These are phyloP conservation scores for Castanea mollissima DNA, from an alignment of 306 rosid species.

Conservation along the genomic window DNA sequence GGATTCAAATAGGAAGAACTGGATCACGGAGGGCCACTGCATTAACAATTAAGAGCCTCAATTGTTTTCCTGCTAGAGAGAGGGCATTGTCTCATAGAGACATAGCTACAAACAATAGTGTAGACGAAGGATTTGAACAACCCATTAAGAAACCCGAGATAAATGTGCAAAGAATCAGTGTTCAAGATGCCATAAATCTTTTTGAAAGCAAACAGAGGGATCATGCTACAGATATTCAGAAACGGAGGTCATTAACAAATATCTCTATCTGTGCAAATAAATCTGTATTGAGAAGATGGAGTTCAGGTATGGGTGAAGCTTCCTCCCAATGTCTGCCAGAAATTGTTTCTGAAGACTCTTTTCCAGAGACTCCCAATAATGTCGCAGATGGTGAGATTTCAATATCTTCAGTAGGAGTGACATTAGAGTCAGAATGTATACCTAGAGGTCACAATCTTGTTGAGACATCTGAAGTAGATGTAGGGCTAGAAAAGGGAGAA, in stretches of 20 bases:
- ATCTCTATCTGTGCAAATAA: conserved; percentile 60
- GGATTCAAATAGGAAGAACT: conserved; percentile 83
- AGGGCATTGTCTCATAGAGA: conserved; percentile 49
- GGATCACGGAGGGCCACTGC: conserved; percentile 91
- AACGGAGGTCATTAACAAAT: conserved; percentile 62
- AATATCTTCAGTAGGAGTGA: conserved; percentile 34
- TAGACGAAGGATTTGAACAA: conserved; percentile 61
- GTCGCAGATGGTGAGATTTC: conserved; percentile 29
- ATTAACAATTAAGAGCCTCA: conserved; percentile 82
- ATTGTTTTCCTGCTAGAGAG: conserved; percentile 64
- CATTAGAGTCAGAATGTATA: conserved; percentile 39
- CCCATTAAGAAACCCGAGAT: conserved; percentile 58
- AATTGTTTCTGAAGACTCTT: conserved; percentile 43
- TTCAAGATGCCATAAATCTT: conserved; percentile 90
- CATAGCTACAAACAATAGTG: conserved; percentile 46
- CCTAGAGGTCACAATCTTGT: conserved; percentile 32
- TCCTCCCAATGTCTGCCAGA: conserved; percentile 55
- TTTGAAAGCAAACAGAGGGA: conserved; percentile 91
- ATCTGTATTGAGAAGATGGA: conserved; percentile 97
- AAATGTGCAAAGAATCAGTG: conserved; percentile 79
- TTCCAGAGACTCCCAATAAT: conserved; percentile 40
- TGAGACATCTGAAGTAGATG: conserved; percentile 38
- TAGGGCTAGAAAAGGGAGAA: conserved; percentile 44
- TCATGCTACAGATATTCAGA: conserved; percentile 53
- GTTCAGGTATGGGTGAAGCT: conserved; percentile 76